Conservation (phyloP, 257 asterid species). For the Verbascum thapsus region DNA sequence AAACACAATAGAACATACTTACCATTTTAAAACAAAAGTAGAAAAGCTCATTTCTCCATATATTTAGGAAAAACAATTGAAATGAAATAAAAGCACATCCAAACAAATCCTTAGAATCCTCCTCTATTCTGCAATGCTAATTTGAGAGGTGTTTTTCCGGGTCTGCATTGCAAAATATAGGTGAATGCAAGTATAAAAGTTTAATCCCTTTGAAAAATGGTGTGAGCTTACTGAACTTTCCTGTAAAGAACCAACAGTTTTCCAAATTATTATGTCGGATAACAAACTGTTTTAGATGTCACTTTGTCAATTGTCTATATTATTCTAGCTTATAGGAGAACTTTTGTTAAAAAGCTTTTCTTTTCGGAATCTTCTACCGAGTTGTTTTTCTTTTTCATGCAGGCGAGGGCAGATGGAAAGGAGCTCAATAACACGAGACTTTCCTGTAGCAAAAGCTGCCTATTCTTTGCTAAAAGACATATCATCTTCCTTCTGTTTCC, state of each 20-base stretch:
- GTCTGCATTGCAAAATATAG: background rate
- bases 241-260: background rate
- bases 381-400: constrained; percentile 32
- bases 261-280: background rate
- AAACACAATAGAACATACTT: too few relatives aligned
- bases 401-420: constrained; percentile 89
- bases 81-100: too few relatives aligned
- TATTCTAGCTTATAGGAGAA: background rate
- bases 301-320: background rate
- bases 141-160: background rate
- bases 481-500: constrained; percentile 75
- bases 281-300: background rate
- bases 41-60: too few relatives aligned
- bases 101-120: background rate
- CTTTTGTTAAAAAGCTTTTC: background rate
- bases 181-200: background rate
- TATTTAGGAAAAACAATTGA: too few relatives aligned
- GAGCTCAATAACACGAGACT: constrained; percentile 79
- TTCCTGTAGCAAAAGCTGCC: constrained; percentile 84
- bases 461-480: constrained; percentile 74
- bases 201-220: background rate
- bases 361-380: background rate
- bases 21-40: too few relatives aligned
- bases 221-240: constrained; percentile 3
- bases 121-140: background rate